phyloP scores from a whole-genome alignment of 2,329 filamentous ascomycete species.

The Chrysosporium queenslandicum region DNA sequence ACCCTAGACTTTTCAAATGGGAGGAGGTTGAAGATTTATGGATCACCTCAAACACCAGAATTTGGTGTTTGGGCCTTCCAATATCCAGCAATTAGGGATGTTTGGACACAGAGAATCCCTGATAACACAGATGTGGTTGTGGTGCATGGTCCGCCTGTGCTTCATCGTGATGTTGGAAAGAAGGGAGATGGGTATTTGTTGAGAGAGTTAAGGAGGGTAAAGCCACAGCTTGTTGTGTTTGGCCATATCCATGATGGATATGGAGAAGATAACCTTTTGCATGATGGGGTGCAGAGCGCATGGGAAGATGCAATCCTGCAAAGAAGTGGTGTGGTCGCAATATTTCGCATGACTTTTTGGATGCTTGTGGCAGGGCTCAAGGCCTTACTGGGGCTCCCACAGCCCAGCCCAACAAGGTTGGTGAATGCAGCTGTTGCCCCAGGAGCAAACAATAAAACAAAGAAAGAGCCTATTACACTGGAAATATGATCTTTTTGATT shows the following conservation, averaged over 20 bases:
- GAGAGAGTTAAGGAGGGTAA: conserved; percentile 19
- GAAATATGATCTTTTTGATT: not conserved
- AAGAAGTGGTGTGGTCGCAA: not conserved
- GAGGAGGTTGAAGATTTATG: conserved; percentile 17
- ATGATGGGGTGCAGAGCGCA: conserved; percentile 2
- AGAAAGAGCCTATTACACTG: conserved; percentile 5
- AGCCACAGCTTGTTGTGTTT: conserved; percentile 21
- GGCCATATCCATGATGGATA: conserved; percentile 22
- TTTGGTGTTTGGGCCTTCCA: conserved; percentile 22
- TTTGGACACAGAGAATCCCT: conserved; percentile 19
- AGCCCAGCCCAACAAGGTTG: not conserved
- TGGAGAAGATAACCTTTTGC: not conserved
- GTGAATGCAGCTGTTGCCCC: conserved; percentile 9
- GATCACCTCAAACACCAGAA: conserved; percentile 19
- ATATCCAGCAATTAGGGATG: conserved; percentile 16
- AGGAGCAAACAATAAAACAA: not conserved
- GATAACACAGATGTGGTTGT: conserved; percentile 20
- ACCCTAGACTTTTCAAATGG: conserved; percentile 12
- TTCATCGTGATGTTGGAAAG: conserved; percentile 19
- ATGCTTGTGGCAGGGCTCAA: not conserved
- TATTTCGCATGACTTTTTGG: not conserved
- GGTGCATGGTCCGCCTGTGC: conserved; percentile 20
- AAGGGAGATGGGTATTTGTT: conserved; percentile 19
- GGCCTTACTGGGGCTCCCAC: not conserved
- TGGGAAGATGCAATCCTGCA: not conserved